A percentile compares a stretch with the other conserved stretches of the same genome.
Conservation (phyloP, 2,329 filamentous ascomycete genomes). For the Nothophaeocryptopus gaeumannii region DNA sequence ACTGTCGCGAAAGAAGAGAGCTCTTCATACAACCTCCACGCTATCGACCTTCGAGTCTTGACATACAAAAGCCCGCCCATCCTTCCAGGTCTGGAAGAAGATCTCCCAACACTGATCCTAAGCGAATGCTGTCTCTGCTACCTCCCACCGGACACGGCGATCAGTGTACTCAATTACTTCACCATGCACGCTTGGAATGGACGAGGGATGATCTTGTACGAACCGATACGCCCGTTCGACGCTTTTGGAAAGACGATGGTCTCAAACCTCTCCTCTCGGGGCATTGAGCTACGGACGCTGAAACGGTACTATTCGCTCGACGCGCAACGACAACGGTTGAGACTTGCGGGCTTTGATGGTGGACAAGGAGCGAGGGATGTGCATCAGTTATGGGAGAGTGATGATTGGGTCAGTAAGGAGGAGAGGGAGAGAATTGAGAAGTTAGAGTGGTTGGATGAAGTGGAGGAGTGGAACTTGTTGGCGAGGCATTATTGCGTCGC, state of each 20-base stretch:
- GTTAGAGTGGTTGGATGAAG: slow-evolving; percentile 86
- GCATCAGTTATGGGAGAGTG: slow-evolving; percentile 63
- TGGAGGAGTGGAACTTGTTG: slow-evolving; percentile 89
- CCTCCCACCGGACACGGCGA: slow-evolving; percentile 64
- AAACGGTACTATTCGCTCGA: slow-evolving; percentile 65
- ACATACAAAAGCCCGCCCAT: slow-evolving; percentile 30
- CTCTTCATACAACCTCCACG: slow-evolving; percentile 52
- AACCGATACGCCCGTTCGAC: slow-evolving; percentile 80
- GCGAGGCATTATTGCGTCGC: slow-evolving; percentile 85
- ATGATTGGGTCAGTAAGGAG: slow-evolving; percentile 63
- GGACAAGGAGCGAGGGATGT: slow-evolving; percentile 60
- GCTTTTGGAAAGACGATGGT: slow-evolving; percentile 91
- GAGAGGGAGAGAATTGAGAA: slow-evolving; percentile 78
- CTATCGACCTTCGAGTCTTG: slow-evolving; percentile 67
- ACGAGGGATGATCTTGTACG: slow-evolving; percentile 72
- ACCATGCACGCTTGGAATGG: slow-evolving; percentile 41
- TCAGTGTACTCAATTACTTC: slow-evolving; percentile 41
- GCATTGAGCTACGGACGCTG: slow-evolving; percentile 81
- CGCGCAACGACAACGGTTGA: slow-evolving; percentile 67
- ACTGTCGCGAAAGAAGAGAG: slow-evolving; percentile 21
- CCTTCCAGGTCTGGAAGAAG: slow-evolving; percentile 50
- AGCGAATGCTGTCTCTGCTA: slow-evolving; percentile 98
- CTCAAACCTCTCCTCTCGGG: slow-evolving; percentile 76
- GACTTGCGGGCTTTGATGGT: slow-evolving; percentile 61
- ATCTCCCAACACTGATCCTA: slow-evolving; percentile 75